Base-by-base conservation (phyloP, 805 yeast species). In the Yamadazyma kitorensis region DNA sequence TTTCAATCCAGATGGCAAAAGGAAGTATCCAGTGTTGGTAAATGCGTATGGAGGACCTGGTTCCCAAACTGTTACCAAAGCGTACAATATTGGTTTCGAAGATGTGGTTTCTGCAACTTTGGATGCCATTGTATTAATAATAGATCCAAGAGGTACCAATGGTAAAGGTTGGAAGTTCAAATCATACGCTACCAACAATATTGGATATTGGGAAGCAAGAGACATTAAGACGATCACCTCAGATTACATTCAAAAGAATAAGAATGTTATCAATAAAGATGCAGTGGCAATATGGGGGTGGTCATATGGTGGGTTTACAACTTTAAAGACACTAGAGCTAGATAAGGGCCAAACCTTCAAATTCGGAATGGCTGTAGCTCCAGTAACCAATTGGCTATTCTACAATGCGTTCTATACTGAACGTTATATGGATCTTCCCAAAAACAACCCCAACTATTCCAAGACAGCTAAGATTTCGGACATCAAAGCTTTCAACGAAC, bases 81-180 rank as follows among this genome's bases (percentile, higher is more conserved):
- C 60, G 15, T 78, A 70, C 41, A 52, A 54, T 6, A 57, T 76
- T 16, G 76, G 73, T 7, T 78, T 82, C 44, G 81, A 79, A 43
- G 82, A 80, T 31, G 65, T 76, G 3, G 71, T 78, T 0, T 65
- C 78, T 16, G 72, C 85, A 1, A 63, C 70, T 2, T 49, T 81
- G 28, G 74, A 80, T 48, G 76, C 82, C 0, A 67, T 84, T 18
- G 78, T 83, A 1, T 55, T 84, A 32, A 70, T 76, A 28, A 74
- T 85, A 27, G 95, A 85, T 47, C 93, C 94, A 12, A 65, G 93
- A 53, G 93, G 94, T 2, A 82, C 93, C 0, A 87, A 85, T n/a
- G 82, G 80, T 4, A 76, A 77, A 49, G 86, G 85, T 4, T 83
- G 93, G 91, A 58, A 57, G 16, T 75, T 70, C 45, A 72, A 70